Evolutionary conservation across 768 basidiomycete species (phyloP).

Genomic region (Kwoniella shandongensis): DNA sequence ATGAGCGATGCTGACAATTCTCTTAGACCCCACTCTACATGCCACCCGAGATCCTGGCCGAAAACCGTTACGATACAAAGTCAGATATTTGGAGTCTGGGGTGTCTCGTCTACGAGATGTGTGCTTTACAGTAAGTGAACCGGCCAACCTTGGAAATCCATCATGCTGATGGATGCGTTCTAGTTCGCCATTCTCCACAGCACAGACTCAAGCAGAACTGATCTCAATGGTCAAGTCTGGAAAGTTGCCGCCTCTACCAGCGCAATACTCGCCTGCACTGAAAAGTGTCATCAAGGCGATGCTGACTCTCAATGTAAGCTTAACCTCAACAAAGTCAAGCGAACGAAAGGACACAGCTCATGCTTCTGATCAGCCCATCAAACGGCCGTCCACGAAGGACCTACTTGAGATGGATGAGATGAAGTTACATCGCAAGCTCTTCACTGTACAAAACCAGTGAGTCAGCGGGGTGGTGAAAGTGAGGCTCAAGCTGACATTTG

Average conservation of each 20-base stretch:
- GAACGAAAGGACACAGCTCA: background rate
- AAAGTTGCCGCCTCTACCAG: conserved; percentile 43
- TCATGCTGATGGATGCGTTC: conserved; percentile 4
- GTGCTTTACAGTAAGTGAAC: conserved; percentile 69
- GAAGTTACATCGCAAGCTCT: conserved; percentile 48
- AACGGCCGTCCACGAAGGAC: conserved; percentile 49
- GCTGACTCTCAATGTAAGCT: conserved; percentile 47
- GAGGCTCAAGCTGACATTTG: background rate
- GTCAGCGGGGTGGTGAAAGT: background rate
- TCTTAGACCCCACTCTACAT: conserved; percentile 95
- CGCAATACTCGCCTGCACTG: conserved; percentile 41
- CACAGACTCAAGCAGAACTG: conserved; percentile 49
- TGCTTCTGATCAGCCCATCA: conserved; percentile 31
- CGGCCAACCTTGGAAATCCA: background rate
- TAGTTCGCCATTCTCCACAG: conserved; percentile 51
- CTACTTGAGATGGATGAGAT: conserved; percentile 48
- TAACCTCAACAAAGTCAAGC: background rate
- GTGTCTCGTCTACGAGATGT: conserved; percentile 93
- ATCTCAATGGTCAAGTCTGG: conserved; percentile 48
- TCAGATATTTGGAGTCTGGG: conserved; percentile 98
- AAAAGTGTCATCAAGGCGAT: conserved; percentile 46
- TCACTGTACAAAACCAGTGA: conserved; percentile 49
- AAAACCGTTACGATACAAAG: conserved; percentile 95
- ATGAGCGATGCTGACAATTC: conserved; percentile 10
- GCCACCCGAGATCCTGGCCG: conserved; percentile 97